phyloP scores from a whole-genome alignment of 2,329 filamentous ascomycete genomes.

The Ophiobolus disseminans region DNA sequence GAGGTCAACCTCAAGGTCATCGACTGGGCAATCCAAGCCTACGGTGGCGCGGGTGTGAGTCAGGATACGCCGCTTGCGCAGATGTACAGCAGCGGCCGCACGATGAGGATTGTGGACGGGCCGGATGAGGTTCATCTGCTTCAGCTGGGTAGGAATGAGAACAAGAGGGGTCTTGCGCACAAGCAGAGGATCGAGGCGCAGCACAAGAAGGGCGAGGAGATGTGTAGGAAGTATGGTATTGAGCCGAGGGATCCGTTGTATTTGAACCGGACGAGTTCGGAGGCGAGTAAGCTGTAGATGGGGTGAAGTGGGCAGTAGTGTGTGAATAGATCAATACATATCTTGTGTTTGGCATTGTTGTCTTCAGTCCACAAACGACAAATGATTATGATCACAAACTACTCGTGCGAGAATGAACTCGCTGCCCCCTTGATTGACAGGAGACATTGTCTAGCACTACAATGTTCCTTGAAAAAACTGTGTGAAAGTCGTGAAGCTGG shows the following conservation, averaged over 20 bases:
- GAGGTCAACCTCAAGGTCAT: conserved; percentile 83
- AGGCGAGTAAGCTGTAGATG: conserved; percentile 51
- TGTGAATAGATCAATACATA: too few species aligned
- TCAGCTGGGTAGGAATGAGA: conserved; percentile 83
- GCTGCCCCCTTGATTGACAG: too few species aligned
- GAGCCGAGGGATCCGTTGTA: conserved; percentile 52
- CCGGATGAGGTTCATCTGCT: conserved; percentile 88
- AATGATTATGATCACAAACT: too few species aligned
- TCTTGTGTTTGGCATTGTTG: too few species aligned
- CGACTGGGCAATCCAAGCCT: conserved; percentile 92
- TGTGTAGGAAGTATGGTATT: conserved; percentile 67
- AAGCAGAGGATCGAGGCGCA: conserved; percentile 70
- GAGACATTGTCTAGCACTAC: too few species aligned
- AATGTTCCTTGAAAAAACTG: too few species aligned
- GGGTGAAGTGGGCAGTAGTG: too few species aligned
- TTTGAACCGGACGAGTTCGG: conserved; percentile 50
- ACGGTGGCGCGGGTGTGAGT: conserved; percentile 86
- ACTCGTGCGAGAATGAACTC: too few species aligned
- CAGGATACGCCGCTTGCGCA: conserved; percentile 87
- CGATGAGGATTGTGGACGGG: conserved; percentile 86
- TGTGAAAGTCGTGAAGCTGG: neutral
- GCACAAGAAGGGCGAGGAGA: conserved; percentile 67
- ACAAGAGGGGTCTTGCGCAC: conserved; percentile 69
- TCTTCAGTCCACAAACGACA: too few species aligned
- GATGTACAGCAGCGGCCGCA: conserved; percentile 82